Conservation (phyloP, 768 basidiomycete species). For the Cubamyces lactineus region DNA sequence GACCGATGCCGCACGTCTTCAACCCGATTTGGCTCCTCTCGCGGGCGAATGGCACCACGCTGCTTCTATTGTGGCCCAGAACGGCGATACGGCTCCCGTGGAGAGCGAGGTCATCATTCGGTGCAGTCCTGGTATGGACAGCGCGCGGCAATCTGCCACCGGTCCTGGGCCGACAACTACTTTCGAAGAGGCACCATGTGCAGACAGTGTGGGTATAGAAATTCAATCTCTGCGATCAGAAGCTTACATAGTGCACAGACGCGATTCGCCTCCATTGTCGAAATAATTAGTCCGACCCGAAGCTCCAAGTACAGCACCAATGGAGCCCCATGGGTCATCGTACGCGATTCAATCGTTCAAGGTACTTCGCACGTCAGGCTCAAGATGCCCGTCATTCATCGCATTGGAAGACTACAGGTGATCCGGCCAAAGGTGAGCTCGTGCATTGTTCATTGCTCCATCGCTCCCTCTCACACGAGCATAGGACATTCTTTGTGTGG, state of each 20-base stretch:
- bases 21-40: neutral
- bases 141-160: too few species aligned
- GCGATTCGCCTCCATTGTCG: neutral
- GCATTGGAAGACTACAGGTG: neutral
- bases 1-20: neutral
- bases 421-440: neutral
- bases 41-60: neutral
- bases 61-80: neutral
- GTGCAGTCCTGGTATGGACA: too few species aligned
- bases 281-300: too few species aligned
- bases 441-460: too few species aligned
- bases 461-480: too few species aligned
- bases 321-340: neutral
- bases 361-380: neutral
- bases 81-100: neutral
- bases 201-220: too few species aligned
- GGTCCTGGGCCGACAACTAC: too few species aligned
- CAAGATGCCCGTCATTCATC: neutral
- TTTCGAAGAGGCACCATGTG: too few species aligned
- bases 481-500: conserved; percentile 5
- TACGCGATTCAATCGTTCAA: neutral
- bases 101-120: neutral
- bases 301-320: too few species aligned
- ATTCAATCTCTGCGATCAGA: too few species aligned
- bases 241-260: too few species aligned